Conservation (phyloP, 2,329 filamentous ascomycete genomes). For the Aureobasidium sp. region DNA sequence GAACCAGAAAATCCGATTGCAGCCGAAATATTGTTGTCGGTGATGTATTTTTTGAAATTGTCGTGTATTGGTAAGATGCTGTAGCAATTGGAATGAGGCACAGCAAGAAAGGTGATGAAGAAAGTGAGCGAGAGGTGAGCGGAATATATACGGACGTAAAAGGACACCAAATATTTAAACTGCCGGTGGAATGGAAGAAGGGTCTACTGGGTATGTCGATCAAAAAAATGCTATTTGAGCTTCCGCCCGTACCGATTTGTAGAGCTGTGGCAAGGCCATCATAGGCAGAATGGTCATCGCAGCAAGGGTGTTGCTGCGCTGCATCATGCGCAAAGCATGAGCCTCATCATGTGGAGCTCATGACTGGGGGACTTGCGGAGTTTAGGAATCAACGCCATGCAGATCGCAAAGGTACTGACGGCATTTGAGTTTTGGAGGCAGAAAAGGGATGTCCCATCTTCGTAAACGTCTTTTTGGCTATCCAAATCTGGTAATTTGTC, state of each 20-base stretch:
- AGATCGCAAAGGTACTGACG: background rate
- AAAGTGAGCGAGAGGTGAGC: background rate
- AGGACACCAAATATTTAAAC: background rate
- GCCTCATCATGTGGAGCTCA: constrained; percentile 6
- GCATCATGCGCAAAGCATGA: constrained; percentile 10
- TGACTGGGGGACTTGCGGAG: constrained; percentile 5
- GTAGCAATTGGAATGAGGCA: background rate
- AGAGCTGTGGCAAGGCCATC: constrained; percentile 4
- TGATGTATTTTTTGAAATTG: background rate
- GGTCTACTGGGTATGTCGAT: background rate
- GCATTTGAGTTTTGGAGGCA: background rate
- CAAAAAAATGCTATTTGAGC: background rate
- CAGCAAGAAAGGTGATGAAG: background rate
- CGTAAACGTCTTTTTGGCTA: background rate
- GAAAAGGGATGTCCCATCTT: background rate
- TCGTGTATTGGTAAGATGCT: background rate
- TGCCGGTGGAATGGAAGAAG: constrained; percentile 5
- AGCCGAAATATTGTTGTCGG: background rate
- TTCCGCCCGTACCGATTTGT: background rate
- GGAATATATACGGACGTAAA: background rate
- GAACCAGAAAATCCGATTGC: constrained; percentile 4
- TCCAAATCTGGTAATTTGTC: background rate
- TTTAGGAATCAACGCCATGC: background rate
- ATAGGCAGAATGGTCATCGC: constrained; percentile 3
- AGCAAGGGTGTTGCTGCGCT: background rate